A percentile compares a stretch with the other conserved stretches of the same genome.
These are phyloP conservation scores for Eucalyptus cloeziana DNA, from an alignment of 345 rosid genomes.

Conservation along the genomic window DNA sequence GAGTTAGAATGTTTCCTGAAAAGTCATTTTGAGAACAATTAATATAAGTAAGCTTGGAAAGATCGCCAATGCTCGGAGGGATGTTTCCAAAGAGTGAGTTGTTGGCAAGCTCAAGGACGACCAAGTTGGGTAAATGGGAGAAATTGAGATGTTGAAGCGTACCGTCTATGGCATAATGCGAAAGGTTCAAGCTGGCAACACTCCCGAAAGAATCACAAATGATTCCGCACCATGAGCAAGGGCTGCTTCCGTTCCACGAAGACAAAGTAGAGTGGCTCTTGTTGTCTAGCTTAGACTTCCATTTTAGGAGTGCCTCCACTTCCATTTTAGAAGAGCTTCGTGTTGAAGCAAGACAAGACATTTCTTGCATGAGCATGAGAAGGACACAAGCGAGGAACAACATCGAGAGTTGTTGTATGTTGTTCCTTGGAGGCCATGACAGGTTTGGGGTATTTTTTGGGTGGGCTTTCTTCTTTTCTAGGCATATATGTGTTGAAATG, in stretches of 20 bases:
- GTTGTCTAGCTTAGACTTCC: not conserved
- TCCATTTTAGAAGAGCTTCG: not conserved
- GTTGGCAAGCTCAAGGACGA: not conserved
- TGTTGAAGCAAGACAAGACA: too few species aligned
- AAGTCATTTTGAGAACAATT: accelerated
- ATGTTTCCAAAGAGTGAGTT: not conserved
- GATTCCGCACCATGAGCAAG: not conserved
- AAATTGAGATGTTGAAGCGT: not conserved
- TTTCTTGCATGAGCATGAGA: too few species aligned
- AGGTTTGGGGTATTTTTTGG: too few species aligned
- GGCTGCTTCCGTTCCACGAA: not conserved
- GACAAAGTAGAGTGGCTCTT: not conserved
- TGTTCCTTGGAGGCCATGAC: too few species aligned
- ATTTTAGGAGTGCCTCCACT: not conserved
- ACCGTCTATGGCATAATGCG: not conserved
- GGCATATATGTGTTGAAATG: too few species aligned
- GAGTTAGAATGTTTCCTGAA: not conserved
- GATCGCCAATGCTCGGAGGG: not conserved
- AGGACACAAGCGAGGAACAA: too few species aligned
- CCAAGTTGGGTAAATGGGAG: not conserved
- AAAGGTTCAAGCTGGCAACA: not conserved
- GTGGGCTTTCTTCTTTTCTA: too few species aligned
- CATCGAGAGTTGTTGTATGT: too few species aligned
- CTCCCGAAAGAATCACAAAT: not conserved
- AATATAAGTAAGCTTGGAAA: not conserved